Base-by-base conservation (phyloP, 2,329 filamentous ascomycete species). In the Pseudocercospora pini-densiflorae region DNA sequence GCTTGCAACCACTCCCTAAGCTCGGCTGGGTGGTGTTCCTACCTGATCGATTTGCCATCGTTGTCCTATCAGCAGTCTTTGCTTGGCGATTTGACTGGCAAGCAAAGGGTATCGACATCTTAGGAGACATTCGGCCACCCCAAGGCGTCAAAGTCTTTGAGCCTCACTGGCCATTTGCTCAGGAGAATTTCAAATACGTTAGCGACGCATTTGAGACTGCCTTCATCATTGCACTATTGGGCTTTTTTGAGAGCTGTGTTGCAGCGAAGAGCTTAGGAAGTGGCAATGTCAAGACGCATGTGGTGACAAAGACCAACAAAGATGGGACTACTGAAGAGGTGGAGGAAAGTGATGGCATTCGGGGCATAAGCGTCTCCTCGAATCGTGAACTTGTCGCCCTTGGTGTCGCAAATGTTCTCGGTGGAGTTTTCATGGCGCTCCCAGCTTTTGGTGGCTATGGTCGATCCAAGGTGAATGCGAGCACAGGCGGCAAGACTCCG, bases 221-320 rank as follows among this genome's bases (percentile, higher is more conserved):
- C 0, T 97, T 99, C 75, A 85, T 98, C 62, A 97, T 99, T 70
- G 93, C 94, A 0, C 85, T 99, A 24, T 88, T 99, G 0, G 95
- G 95, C n/a, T 99, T 99, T 80, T 99, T 99, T 74, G 95, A 99
- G 79, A 97, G 93, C 2, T 97, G 93, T 0, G 93, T 99, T 12
- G 95, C 95, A 0, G 95, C 95, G 40, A 98, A 98, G 80, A 94
- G 92, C 68, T 82, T 99, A 2, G 91, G 91, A 14, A 83, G 82
- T 57, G 83, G 83, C 6, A 87, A 82, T 63, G 72, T 74, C 10
- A 88, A 90, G 69, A 79, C 77, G 10, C 81, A 87, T 49, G 66
- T 54, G 7, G 64, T 70, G 29, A 83, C 83, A 59, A 87, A 90
- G 68, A 67, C 63, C 16, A 71, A 70, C 36, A 68, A 73, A 23